Evolutionary conservation across 2,329 filamentous ascomycete genomes (phyloP).

Genomic region (Scleromitrula shiraiana): DNA sequence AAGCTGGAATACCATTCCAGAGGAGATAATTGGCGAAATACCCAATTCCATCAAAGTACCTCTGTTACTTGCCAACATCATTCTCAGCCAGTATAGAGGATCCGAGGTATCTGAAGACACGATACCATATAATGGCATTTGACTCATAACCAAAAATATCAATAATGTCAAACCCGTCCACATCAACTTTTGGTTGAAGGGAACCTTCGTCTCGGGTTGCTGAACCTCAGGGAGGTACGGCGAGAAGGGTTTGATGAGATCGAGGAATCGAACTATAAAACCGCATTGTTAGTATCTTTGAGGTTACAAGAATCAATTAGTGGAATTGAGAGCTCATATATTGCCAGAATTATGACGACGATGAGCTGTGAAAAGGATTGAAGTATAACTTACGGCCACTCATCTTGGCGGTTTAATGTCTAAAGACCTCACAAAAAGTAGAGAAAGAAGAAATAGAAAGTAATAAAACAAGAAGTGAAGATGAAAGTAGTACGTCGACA

Average conservation of each 20-base stretch:
- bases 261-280: constrained; percentile 85
- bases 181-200: constrained; percentile 98
- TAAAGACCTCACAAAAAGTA: constrained; percentile 31
- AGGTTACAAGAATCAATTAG: constrained; percentile 12
- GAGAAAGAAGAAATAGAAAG: constrained; percentile 28
- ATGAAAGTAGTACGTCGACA: constrained; percentile 20
- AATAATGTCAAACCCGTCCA: constrained; percentile 90
- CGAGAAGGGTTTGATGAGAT: constrained; percentile 99
- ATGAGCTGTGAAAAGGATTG: constrained; percentile 10
- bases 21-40: constrained; percentile 98
- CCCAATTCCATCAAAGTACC: constrained; percentile 94
- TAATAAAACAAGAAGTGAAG: constrained; percentile 24
- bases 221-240: constrained; percentile 99
- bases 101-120: constrained; percentile 98
- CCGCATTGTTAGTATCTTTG: constrained; percentile 22
- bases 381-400: constrained; percentile 33
- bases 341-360: no score
- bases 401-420: constrained; percentile 33
- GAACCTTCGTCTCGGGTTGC: constrained; percentile 95
- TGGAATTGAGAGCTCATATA: constrained; percentile 2
- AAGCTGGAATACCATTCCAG: constrained; percentile 99
- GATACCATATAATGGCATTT: constrained; percentile 98
- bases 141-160: constrained; percentile 99
- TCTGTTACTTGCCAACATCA: constrained; percentile 99
- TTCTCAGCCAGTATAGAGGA: constrained; percentile 98